Conservation (phyloP, 495 filamentous ascomycete genomes). For the Aspergillus nanangensis region DNA sequence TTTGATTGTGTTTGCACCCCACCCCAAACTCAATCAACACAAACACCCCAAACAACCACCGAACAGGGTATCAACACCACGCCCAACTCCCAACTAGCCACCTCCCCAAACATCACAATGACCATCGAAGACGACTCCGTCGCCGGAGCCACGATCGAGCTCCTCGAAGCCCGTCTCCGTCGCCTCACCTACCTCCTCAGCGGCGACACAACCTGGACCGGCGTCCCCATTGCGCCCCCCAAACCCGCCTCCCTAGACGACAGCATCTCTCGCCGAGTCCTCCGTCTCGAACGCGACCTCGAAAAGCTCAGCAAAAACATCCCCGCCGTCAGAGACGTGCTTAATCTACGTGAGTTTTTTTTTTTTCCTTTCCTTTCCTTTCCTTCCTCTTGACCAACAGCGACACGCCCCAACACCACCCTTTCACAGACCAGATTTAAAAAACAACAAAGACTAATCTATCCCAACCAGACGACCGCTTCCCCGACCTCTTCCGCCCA, state of each 20-base stretch:
- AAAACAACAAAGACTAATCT: no score
- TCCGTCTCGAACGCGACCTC: slow-evolving; percentile 58
- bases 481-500: slow-evolving; percentile 55
- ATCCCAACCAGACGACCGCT: slow-evolving; percentile 44
- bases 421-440: no score
- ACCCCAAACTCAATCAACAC: neutral
- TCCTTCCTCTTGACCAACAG: no score
- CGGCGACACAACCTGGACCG: slow-evolving; percentile 47
- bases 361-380: neutral
- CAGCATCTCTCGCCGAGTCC: slow-evolving; percentile 51
- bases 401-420: no score
- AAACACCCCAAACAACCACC: neutral
- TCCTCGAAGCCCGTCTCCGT: slow-evolving; percentile 71
- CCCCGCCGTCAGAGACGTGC: slow-evolving; percentile 45
- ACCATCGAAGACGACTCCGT: slow-evolving; percentile 33
- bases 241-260: slow-evolving; percentile 36
- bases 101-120: slow-evolving; percentile 18
- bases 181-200: slow-evolving; percentile 71
- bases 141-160: slow-evolving; percentile 58
- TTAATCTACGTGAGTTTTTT: slow-evolving; percentile 39
- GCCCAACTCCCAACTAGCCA: neutral
- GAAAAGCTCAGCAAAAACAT: slow-evolving; percentile 42
- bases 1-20: slow-evolving; percentile 14
- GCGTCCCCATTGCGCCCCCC: slow-evolving; percentile 33
- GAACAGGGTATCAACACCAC: neutral